These are phyloP conservation scores for Durotheca rogersii DNA, from an alignment of 495 filamentous ascomycete genomes.

Conservation along the genomic window DNA sequence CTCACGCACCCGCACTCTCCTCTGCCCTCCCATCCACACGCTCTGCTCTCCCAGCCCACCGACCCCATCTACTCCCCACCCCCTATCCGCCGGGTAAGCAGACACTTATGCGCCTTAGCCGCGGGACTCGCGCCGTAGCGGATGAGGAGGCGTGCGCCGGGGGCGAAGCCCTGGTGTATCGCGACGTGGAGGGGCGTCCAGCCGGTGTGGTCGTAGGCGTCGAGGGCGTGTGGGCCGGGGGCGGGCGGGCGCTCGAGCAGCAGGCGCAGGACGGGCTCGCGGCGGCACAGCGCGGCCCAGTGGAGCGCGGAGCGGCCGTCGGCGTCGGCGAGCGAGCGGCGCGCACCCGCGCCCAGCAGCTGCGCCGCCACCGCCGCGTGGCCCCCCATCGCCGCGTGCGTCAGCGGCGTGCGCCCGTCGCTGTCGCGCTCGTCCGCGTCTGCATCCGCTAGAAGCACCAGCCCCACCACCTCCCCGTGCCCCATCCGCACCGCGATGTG, in stretches of 20 bases:
- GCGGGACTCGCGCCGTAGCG: slow-evolving; percentile 2
- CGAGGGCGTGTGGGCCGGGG: slow-evolving; percentile 10
- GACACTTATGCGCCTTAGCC: slow-evolving; percentile 16
- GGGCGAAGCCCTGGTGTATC: slow-evolving; percentile 24
- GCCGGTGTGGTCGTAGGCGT: slow-evolving; percentile 28
- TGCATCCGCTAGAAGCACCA: slow-evolving; percentile 18
- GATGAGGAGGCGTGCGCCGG: slow-evolving; percentile 17
- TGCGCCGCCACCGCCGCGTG: slow-evolving; percentile 11
- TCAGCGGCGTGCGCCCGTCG: slow-evolving; percentile 29
- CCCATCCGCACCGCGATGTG: slow-evolving; percentile 32
- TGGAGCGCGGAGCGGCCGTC: slow-evolving; percentile 28
- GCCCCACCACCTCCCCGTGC: slow-evolving; percentile 19
- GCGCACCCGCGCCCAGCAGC: slow-evolving; percentile 12
- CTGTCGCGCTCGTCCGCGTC: slow-evolving; percentile 23
- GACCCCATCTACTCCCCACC: too few relatives aligned
- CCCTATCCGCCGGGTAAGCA: too few relatives aligned
- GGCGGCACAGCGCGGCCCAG: slow-evolving; percentile 26
- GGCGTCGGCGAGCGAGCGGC: slow-evolving; percentile 2
- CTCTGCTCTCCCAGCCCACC: too few relatives aligned
- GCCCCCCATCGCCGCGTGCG: slow-evolving; percentile 18
- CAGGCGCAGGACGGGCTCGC: slow-evolving; percentile 16
- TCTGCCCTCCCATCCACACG: too few relatives aligned
- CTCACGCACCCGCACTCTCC: too few relatives aligned
- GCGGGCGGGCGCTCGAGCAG: slow-evolving; percentile 17
- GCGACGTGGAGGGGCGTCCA: slow-evolving; percentile 33